Evolutionary conservation across 2,329 filamentous ascomycete species (phyloP).

Genomic region (Pyricularia grisea): DNA sequence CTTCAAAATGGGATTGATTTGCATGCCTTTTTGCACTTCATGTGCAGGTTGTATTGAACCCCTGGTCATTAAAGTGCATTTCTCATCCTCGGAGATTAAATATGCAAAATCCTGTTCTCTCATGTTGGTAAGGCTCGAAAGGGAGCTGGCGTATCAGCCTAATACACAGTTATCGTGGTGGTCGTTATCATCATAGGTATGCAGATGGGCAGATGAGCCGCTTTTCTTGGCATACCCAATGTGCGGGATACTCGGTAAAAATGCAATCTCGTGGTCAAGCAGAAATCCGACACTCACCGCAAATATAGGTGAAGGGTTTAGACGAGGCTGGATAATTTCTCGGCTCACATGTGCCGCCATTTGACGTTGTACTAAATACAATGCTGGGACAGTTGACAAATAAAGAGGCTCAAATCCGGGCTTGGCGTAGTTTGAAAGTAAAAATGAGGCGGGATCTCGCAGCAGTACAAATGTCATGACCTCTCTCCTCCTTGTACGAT

Average conservation of each 20-base stretch:
- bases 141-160: background rate
- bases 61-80: background rate
- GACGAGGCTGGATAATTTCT: background rate
- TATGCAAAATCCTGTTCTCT: background rate
- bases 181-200: background rate
- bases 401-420: background rate
- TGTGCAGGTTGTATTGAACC: background rate
- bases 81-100: background rate
- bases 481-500: background rate
- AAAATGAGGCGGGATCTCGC: background rate
- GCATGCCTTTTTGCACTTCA: too few relatives aligned
- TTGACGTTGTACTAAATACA: background rate
- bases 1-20: too few relatives aligned
- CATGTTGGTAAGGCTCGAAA: background rate
- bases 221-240: background rate
- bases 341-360: background rate
- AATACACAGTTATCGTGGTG: background rate
- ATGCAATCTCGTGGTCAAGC: background rate
- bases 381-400: background rate
- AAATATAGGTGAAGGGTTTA: background rate
- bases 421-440: background rate
- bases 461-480: background rate
- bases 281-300: background rate
- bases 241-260: background rate
- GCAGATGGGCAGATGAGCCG: background rate